Base-by-base conservation (phyloP, 345 rosid genomes). In the Boechera stricta region DNA sequence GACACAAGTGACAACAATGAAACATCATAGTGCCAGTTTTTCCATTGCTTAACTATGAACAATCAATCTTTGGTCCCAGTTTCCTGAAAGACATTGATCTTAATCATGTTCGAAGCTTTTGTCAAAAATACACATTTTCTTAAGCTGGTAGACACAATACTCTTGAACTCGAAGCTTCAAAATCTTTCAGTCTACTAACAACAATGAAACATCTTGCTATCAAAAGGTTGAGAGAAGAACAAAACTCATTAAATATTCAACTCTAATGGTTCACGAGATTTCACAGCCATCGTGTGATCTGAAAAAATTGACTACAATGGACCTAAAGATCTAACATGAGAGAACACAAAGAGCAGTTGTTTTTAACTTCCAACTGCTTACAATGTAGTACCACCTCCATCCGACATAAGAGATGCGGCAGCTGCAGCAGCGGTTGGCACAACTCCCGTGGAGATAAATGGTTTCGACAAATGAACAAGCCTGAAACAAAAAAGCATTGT, bases 341-440 rank as follows among this genome's bases (percentile, higher is more conserved):
- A 64, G 45, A 33, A 41, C 28, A 69, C 56, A 51, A 21, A 68
- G 28, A 42, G 35, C 21, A 76, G 2, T 4, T 75, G 5, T 5
- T n/a, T 21, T 67, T 26, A 15, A 57, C 31, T 24, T 38, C 16
- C 63, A 51, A 21, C 56, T 48, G 15, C 11, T 77, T 82, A 87
- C 49, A 87, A 79, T 39, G 89, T 81, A 67, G 98, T 87, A 72
- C 98, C 97, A 35, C 97, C 99, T 45, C 98, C 99, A 84, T 92
- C 98, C 2, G 94, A 95, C 96, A 95, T 89, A 8, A 95, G 97
- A 64, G 98, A 90, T 44, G 97, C 97, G 4, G 98, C 97, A 15
- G 98, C 98, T 0, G 98, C 95, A 4, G 98, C 98, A 8, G 99
- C 98, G 10, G 98, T 92, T 28, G 98, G 91, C 72, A 95, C 99